Evolutionary conservation across 2,329 filamentous ascomycete species (phyloP), one percentile per base, ranked within the genome.

Genomic region (Zymoseptoria crescenta): DNA sequence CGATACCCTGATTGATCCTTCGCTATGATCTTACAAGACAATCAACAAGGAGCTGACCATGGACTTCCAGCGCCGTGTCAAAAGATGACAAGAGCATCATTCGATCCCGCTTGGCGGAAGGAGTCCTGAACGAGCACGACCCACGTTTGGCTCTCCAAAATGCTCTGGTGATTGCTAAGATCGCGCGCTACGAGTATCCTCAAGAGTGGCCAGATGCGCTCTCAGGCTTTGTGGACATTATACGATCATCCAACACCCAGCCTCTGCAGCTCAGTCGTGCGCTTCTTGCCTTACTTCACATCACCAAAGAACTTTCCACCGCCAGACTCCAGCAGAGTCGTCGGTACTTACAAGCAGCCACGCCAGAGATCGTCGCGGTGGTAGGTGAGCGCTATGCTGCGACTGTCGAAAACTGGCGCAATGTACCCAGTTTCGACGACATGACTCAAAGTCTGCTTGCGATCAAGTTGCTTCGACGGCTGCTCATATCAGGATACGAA

Each of bases 231-330:
- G 83, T 89, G 53, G 76, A 80, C 27, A 77, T 87, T 28, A 79
- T 96, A 35, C 85, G 88, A 57, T 60, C 59, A 16, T 59, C 57
- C 27, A 49, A 63, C 29, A 53, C 62, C 4, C 58, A 64, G 19
- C 63, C 67, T 50, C 70, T 87, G 10, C 85, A 88, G 57, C 82
- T 96, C 2, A 80, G 84, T 24, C 86, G 91, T 53, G 82, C 85
- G 7, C 80, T 97, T 50, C 80, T 90, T 56, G 85, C 96, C 10
- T 78, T 96, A 9, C 79, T 97, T 13, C 87, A 93, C 53, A 85
- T 96, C 28, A 86, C 96, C 69, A 99, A 97, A 75, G 94, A 97
- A 72, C 79, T 97, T 5, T 86, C 89, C 0, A 92, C 89, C 0
- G 92, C 88, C 2, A 82, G 91, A 50, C 75, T 97, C 53, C 82